Conservation (phyloP, 331 rosid species). For the Saraca asoca region DNA sequence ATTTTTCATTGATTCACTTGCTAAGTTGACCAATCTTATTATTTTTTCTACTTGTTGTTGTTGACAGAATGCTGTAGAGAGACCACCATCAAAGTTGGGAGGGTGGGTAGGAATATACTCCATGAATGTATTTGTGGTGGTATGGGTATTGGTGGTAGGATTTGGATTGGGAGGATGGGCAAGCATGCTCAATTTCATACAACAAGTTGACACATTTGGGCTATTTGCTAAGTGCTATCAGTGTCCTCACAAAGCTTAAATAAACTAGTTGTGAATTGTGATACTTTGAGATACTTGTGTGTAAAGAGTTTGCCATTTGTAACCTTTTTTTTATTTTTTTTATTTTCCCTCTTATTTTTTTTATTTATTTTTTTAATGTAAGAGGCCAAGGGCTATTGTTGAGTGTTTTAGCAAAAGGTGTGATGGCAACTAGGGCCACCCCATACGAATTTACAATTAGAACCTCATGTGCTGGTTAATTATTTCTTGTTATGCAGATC, state of each 20-base stretch:
- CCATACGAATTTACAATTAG: slow-evolving; percentile 66
- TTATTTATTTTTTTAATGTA: slow-evolving; percentile 30
- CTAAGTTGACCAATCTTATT: too few relatives aligned
- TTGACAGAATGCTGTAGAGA: slow-evolving; percentile 92
- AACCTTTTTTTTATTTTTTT: slow-evolving; percentile 7
- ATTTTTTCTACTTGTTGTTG: background rate
- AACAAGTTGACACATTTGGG: slow-evolving; percentile 78
- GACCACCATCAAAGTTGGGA: slow-evolving; percentile 78
- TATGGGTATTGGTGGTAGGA: slow-evolving; percentile 91
- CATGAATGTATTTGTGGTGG: slow-evolving; percentile 80
- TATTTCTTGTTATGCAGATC: slow-evolving; percentile 38
- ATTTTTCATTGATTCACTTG: too few relatives aligned
- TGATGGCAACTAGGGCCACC: slow-evolving; percentile 79
- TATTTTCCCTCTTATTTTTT: background rate
- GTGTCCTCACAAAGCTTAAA: slow-evolving; percentile 83
- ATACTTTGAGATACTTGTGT: slow-evolving; percentile 67
- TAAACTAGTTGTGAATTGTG: slow-evolving; percentile 30
- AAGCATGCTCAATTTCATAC: slow-evolving; percentile 85
- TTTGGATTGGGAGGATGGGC: slow-evolving; percentile 99
- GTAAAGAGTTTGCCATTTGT: slow-evolving; percentile 69
- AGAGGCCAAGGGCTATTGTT: slow-evolving; percentile 42
- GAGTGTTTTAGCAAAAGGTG: slow-evolving; percentile 63
- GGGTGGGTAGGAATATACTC: slow-evolving; percentile 86
- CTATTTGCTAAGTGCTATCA: slow-evolving; percentile 88
- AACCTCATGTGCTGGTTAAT: slow-evolving; percentile 49